Conservation (phyloP, 75 land plant genomes). For the Picea glauca region DNA sequence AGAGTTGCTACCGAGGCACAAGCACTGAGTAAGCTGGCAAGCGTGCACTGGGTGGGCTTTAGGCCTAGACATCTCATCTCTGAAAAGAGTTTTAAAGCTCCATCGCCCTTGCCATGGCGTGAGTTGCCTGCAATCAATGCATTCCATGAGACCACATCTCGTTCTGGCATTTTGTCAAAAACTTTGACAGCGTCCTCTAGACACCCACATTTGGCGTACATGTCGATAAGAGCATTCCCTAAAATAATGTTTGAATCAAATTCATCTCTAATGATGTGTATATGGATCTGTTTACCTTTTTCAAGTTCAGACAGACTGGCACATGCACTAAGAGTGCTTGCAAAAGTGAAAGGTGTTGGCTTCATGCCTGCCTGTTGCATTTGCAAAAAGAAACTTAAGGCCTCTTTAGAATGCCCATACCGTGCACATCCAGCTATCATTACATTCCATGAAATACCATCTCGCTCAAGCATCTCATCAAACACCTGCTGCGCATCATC, state of each 20-base stretch:
- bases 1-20: constrained; percentile 12
- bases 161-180: constrained; percentile 14
- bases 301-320: constrained; percentile 1
- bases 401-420: too few species aligned
- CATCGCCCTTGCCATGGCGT: constrained; percentile 9
- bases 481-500: constrained; percentile 37
- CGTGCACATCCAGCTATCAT: constrained; percentile 13
- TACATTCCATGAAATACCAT: constrained; percentile 39
- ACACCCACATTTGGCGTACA: constrained; percentile 25
- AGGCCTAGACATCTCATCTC: constrained; percentile 5
- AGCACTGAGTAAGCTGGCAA: constrained; percentile 15
- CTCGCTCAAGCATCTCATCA: constrained; percentile 24
- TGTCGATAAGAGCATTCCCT: constrained; percentile 10
- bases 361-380: too few species aligned
- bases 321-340: constrained; percentile 15
- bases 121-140: constrained; percentile 8
- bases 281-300: constrained; percentile 20
- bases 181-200: constrained; percentile 11
- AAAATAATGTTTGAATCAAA: constrained; percentile 10
- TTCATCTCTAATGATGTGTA: not conserved
- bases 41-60: not conserved
- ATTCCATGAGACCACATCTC: constrained; percentile 17
- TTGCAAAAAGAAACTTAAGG: too few species aligned
- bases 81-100: constrained; percentile 12
- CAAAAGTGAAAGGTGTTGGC: not conserved